Conservation (phyloP, 2,329 filamentous ascomycete genomes). For the Torrubiella hemipterigena region DNA sequence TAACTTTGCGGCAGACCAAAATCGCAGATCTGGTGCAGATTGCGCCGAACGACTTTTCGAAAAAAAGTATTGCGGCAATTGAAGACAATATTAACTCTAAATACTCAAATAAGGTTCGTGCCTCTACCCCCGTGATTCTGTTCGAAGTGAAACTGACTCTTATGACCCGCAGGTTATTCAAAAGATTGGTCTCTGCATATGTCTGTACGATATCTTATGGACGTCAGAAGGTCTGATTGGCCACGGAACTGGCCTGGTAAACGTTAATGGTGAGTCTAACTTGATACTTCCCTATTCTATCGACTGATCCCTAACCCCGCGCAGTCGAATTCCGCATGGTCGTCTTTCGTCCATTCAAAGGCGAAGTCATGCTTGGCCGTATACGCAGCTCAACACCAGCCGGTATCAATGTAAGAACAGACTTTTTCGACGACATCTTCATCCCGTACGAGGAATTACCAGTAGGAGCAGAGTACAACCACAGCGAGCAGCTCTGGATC, state of each 20-base stretch:
- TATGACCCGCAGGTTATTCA: constrained; percentile 56
- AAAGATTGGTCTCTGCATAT: constrained; percentile 86
- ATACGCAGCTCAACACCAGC: constrained; percentile 64
- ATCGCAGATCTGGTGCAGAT: constrained; percentile 93
- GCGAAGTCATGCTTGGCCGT: constrained; percentile 76
- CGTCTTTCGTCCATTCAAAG: constrained; percentile 92
- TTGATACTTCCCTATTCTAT: neutral
- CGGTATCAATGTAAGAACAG: constrained; percentile 68
- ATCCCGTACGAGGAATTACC: constrained; percentile 65
- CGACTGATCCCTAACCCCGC: neutral
- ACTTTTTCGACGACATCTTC: constrained; percentile 91
- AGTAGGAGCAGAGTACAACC: constrained; percentile 62
- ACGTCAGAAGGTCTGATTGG: constrained; percentile 90
- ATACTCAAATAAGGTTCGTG: constrained; percentile 74
- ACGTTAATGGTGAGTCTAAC: constrained; percentile 64
- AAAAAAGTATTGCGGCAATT: constrained; percentile 70
- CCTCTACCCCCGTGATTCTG: neutral
- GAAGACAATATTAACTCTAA: constrained; percentile 97
- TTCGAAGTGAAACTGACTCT: neutral
- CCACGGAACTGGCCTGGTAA: constrained; percentile 82
- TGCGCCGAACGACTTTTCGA: constrained; percentile 75
- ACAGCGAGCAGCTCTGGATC: constrained; percentile 69
- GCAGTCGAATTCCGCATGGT: constrained; percentile 84
- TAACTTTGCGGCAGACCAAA: constrained; percentile 53
- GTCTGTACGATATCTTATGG: constrained; percentile 81